Conservation (phyloP, 345 rosid genomes). For the Abelmoschus esculentus region DNA sequence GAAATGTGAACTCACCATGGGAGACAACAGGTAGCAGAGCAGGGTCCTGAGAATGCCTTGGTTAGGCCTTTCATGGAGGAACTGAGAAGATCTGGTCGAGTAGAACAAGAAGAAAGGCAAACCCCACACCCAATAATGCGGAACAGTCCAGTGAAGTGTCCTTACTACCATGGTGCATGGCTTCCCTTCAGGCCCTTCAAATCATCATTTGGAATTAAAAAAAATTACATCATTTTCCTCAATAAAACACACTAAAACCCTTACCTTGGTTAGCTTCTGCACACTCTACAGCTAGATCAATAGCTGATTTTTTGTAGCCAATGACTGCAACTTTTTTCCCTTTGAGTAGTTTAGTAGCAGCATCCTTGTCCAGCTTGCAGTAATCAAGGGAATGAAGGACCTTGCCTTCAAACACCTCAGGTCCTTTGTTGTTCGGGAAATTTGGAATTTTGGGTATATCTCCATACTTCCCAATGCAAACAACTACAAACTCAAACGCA, state of each 20-base stretch:
- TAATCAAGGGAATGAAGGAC: slow-evolving; percentile 73
- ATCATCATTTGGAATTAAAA: not conserved
- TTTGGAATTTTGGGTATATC: slow-evolving; percentile 55
- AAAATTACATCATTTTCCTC: no score
- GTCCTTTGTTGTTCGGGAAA: slow-evolving; percentile 52
- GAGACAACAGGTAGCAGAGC: slow-evolving; percentile 47
- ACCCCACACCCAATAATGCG: slow-evolving; percentile 85
- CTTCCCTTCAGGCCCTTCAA: slow-evolving; percentile 13
- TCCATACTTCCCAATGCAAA: slow-evolving; percentile 78
- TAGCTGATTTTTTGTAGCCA: slow-evolving; percentile 86
- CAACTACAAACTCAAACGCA: slow-evolving; percentile 60
- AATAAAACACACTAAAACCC: no score
- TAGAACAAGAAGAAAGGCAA: slow-evolving; percentile 81
- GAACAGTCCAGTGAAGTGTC: slow-evolving; percentile 75
- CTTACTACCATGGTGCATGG: slow-evolving; percentile 63
- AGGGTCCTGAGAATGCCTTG: slow-evolving; percentile 47
- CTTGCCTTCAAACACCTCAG: slow-evolving; percentile 56
- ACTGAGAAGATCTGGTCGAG: slow-evolving; percentile 77
- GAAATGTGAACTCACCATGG: slow-evolving; percentile 38
- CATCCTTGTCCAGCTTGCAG: slow-evolving; percentile 71
- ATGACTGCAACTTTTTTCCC: slow-evolving; percentile 62
- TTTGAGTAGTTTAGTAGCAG: slow-evolving; percentile 40
- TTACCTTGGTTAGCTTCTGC: slow-evolving; percentile 87
- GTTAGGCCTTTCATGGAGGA: slow-evolving; percentile 67
- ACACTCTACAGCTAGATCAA: slow-evolving; percentile 86